phyloP scores from a whole-genome alignment of 2,329 filamentous ascomycete genomes.

The Chaetomium strumarium region DNA sequence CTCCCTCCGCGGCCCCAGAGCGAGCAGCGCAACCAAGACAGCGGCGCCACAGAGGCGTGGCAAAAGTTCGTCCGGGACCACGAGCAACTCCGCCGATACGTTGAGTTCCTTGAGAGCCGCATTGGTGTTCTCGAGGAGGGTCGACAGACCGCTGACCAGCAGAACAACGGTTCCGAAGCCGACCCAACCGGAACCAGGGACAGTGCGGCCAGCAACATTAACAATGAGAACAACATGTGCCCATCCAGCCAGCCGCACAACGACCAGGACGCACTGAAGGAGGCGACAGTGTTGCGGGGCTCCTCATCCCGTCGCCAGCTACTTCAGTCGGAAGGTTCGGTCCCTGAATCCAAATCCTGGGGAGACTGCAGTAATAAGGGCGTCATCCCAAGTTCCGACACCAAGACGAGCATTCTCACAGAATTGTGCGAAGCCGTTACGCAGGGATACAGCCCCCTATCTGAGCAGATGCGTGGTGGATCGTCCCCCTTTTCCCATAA shows the following conservation, averaged over 20 bases:
- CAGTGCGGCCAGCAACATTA: not conserved
- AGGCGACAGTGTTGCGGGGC: not conserved
- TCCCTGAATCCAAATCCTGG: not conserved
- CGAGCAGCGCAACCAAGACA: constrained; percentile 12
- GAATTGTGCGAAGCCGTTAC: constrained; percentile 23
- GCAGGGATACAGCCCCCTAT: constrained; percentile 22
- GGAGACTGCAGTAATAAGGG: not conserved
- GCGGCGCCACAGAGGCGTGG: constrained; percentile 19
- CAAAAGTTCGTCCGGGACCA: constrained; percentile 22
- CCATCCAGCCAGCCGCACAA: not conserved
- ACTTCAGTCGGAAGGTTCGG: constrained; percentile 4
- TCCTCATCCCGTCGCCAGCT: constrained; percentile 14
- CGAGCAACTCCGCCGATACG: constrained; percentile 23
- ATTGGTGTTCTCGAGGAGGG: constrained; percentile 18
- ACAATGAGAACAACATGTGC: not conserved
- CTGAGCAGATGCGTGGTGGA: not conserved
- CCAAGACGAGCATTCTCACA: constrained; percentile 23
- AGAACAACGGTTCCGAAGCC: not conserved
- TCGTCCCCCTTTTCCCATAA: not conserved
- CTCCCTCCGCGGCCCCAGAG: constrained; percentile 22
- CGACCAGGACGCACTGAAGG: constrained; percentile 1
- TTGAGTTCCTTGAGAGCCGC: constrained; percentile 24
- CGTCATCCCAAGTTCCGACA: constrained; percentile 14
- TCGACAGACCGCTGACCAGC: not conserved
- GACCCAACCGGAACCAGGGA: not conserved